Evolutionary conservation across 345 rosid species (phyloP).

Genomic region (Erodium maritimum): DNA sequence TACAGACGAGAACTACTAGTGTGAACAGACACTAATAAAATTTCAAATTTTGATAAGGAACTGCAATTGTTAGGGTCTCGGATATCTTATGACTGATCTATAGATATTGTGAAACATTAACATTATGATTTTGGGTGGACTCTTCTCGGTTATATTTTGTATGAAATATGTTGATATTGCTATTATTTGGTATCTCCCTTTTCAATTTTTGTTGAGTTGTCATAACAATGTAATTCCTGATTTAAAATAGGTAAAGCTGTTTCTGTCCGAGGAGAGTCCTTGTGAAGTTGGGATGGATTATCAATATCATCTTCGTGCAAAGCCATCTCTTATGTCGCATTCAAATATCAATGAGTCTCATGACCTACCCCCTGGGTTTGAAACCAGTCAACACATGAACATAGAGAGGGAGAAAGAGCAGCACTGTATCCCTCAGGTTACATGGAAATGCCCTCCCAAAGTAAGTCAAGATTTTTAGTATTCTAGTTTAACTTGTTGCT

Average conservation of each 20-base stretch:
- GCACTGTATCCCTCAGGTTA: conserved; percentile 18
- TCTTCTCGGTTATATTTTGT: too few relatives aligned
- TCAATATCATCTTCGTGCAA: conserved; percentile 3
- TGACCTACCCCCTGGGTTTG: conserved; percentile 46
- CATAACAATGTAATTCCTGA: background rate
- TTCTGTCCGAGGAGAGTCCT: conserved; percentile 37
- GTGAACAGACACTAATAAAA: too few relatives aligned
- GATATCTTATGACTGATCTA: too few relatives aligned
- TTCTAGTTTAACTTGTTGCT: background rate
- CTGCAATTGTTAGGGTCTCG: too few relatives aligned
- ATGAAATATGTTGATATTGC: too few relatives aligned
- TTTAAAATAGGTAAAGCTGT: conserved; percentile 35
- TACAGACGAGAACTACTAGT: too few relatives aligned
- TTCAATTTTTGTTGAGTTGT: too few relatives aligned
- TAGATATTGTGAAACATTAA: too few relatives aligned
- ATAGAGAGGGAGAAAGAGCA: conserved; percentile 14
- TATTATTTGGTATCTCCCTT: too few relatives aligned
- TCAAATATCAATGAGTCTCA: conserved; percentile 3
- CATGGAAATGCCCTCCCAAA: conserved; percentile 41
- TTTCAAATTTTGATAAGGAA: too few relatives aligned
- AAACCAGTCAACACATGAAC: conserved; percentile 8
- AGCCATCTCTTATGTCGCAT: conserved; percentile 8
- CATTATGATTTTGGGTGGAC: too few relatives aligned
- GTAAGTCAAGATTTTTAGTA: conserved; percentile 28
- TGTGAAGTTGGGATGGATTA: conserved; percentile 21